These are phyloP conservation scores for Venustampulla echinocandica DNA, from an alignment of 495 filamentous ascomycete genomes.

Conservation along the genomic window DNA sequence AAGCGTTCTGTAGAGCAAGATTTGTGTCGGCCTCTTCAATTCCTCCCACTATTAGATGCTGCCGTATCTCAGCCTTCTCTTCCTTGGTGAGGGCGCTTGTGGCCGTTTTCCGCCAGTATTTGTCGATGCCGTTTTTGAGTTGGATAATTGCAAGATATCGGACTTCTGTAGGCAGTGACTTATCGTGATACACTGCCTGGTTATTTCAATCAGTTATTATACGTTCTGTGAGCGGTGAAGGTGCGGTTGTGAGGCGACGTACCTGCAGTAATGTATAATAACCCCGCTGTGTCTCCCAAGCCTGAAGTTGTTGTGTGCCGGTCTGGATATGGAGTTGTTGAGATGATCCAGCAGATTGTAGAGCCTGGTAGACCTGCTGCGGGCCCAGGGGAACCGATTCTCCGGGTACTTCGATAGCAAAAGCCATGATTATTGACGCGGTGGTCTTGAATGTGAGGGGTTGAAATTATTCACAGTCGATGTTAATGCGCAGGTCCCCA, in stretches of 20 bases:
- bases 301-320: conserved; percentile 70
- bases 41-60: conserved; percentile 59
- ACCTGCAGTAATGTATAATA: conserved; percentile 80
- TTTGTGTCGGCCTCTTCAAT: conserved; percentile 62
- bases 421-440: too few species aligned
- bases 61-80: conserved; percentile 67
- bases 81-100: conserved; percentile 61
- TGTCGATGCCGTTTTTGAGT: conserved; percentile 91
- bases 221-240: conserved; percentile 15
- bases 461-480: too few species aligned
- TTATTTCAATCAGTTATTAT: conserved; percentile 3
- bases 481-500: too few species aligned
- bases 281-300: conserved; percentile 70
- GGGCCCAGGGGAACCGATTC: conserved; percentile 45
- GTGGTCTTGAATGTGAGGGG: too few species aligned
- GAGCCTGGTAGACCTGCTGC: conserved; percentile 60
- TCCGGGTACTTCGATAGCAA: conserved; percentile 45
- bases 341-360: conserved; percentile 64
- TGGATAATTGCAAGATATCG: conserved; percentile 89
- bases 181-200: conserved; percentile 72
- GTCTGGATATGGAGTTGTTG: conserved; percentile 68
- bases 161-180: conserved; percentile 59
- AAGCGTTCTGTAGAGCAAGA: conserved; percentile 76
- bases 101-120: conserved; percentile 76
- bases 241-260: conserved; percentile 12